These are phyloP conservation scores for Dioszegia aurantiaca DNA, from an alignment of 768 basidiomycete species.

Conservation along the genomic window DNA sequence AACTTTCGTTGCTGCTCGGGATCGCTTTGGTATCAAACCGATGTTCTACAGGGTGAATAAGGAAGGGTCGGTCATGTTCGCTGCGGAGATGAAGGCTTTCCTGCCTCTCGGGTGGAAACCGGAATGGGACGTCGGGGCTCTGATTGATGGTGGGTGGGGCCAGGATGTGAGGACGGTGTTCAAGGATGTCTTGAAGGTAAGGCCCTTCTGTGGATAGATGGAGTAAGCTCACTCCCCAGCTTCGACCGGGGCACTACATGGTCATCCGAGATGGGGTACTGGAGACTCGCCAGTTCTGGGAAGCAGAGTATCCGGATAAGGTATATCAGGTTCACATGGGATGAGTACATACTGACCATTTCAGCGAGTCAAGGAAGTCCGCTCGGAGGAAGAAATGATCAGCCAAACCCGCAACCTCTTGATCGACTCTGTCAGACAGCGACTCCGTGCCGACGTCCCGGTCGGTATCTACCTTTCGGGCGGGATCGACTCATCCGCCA, in stretches of 20 bases:
- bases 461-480: slow-evolving; percentile 46
- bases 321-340: not conserved
- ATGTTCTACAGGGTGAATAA: slow-evolving; percentile 28
- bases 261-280: slow-evolving; percentile 23
- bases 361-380: slow-evolving; percentile 20
- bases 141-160: slow-evolving; percentile 35
- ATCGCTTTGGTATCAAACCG: slow-evolving; percentile 49
- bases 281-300: slow-evolving; percentile 38
- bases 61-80: slow-evolving; percentile 28
- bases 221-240: slow-evolving; percentile 6
- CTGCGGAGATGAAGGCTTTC: slow-evolving; percentile 45
- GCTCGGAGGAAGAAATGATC: slow-evolving; percentile 43
- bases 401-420: slow-evolving; percentile 25
- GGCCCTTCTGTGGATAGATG: not conserved
- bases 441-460: slow-evolving; percentile 45
- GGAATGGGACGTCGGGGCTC: slow-evolving; percentile 42
- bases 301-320: slow-evolving; percentile 21
- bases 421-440: slow-evolving; percentile 33
- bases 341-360: not conserved
- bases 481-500: slow-evolving; percentile 40
- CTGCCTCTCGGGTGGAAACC: slow-evolving; percentile 39
- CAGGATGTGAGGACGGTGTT: slow-evolving; percentile 43
- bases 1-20: slow-evolving; percentile 36
- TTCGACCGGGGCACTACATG: slow-evolving; percentile 44
- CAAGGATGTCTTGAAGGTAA: slow-evolving; percentile 35